Evolutionary conservation across 257 asterid species (phyloP).

Genomic region (Fraxinus pennsylvanica): DNA sequence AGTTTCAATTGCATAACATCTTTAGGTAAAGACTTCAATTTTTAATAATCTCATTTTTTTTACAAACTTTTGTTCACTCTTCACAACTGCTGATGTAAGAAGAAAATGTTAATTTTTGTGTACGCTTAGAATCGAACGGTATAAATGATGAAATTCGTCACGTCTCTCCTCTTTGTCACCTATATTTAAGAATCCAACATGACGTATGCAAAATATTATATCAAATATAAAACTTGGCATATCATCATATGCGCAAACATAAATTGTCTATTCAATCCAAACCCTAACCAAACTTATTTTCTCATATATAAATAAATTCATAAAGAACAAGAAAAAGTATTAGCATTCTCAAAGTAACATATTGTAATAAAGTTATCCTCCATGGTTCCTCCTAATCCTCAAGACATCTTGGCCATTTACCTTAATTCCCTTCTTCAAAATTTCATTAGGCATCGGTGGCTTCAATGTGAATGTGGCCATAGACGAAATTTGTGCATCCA

Average conservation of each 20-base stretch:
- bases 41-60: constrained; percentile 5
- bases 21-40: constrained; percentile 30
- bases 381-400: constrained; percentile 47
- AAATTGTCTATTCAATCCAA: too few relatives aligned
- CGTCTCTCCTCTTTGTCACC: too few relatives aligned
- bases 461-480: constrained; percentile 28
- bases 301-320: background rate
- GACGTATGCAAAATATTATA: too few relatives aligned
- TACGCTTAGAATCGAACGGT: too few relatives aligned
- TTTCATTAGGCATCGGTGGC: constrained; percentile 39
- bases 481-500: constrained; percentile 50
- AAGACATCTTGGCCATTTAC: constrained; percentile 41
- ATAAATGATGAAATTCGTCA: too few relatives aligned
- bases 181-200: too few relatives aligned
- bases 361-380: constrained; percentile 29
- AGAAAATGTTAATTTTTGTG: too few relatives aligned
- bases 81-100: too few relatives aligned
- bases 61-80: background rate
- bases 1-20: constrained; percentile 15
- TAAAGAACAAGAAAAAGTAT: background rate
- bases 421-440: constrained; percentile 45
- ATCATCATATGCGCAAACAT: too few relatives aligned
- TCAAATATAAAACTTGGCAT: too few relatives aligned
- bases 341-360: background rate
- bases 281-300: background rate